Base-by-base conservation (phyloP, 2,329 filamentous ascomycete species). In the Paecilomyces sp. region DNA sequence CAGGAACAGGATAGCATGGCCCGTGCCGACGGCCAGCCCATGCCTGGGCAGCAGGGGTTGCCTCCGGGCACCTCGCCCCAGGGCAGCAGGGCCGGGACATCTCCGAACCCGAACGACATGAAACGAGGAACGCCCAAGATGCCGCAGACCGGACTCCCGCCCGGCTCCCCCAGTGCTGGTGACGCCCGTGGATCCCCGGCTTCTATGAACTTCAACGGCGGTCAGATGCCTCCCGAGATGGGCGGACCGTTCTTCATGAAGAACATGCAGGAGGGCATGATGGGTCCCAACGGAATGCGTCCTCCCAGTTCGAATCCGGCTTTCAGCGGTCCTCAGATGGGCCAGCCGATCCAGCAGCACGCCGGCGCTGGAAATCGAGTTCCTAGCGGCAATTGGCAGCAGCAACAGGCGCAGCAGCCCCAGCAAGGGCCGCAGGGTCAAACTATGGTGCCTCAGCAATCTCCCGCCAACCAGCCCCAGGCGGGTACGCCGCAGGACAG, bases 1-100 rank as follows among this genome's bases (percentile, higher is more conserved):
- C 84, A 87, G 75, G 85, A 88, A 74, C 85, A 88, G 73, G 85
- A 88, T 68, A 85, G 77, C 73, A 82, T 85, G 72, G 73, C 78
- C 59, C 80, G 80, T 60, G 73, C 79, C 65, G 80, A 82, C 58
- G 78, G 79, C 58, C 80, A 79, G 60, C 76, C 77, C 61, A 74
- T 79, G 68, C 73, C 77, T 59, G 77, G 76, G 54, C 79, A 75
- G 66, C 76, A 74, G 54, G 75, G 70, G 30, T 79, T 83, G 68
- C 76, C 77, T 18, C 77, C 80, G 33, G 80, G 79, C 71, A 86
- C 86, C 76, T 86, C 80, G 65, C 85, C 79, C 57, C 80, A 79
- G 67, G 82, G 78, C 61, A 85, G 80, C 70, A 77, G 82, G 70
- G 76, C 78, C 61, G 85, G 81, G 47, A 79, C 83, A 12, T 87